Percentiles rank a stretch among this genome's conserved stretches.
Evolutionary conservation across 176 grass and related monocot genomes (phyloP).

Genomic region (Oryza brachyantha): DNA sequence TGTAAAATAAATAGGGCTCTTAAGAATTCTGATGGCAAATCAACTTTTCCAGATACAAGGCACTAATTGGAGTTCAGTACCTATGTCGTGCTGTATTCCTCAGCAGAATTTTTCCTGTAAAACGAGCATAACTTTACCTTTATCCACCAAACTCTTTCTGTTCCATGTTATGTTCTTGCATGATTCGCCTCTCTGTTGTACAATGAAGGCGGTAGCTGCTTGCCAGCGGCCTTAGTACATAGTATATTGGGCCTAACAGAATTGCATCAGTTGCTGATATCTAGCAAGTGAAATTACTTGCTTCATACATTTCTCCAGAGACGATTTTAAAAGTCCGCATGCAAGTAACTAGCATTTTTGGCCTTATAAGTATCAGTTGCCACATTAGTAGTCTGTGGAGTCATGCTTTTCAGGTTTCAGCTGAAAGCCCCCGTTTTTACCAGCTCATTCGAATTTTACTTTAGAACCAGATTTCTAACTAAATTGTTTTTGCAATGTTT

Average conservation of each 20-base stretch:
- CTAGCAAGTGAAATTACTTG: too few species aligned
- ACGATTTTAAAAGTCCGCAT: too few species aligned
- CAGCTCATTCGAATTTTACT: not conserved
- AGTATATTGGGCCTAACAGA: not conserved
- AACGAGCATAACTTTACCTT: not conserved
- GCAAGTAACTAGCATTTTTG: not conserved
- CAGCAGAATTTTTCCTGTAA: not conserved
- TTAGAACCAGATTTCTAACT: not conserved
- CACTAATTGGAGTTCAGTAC: not conserved
- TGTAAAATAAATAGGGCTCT: too few species aligned
- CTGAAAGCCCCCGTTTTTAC: not conserved
- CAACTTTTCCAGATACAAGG: not conserved
- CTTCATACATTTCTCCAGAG: too few species aligned
- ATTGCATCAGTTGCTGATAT: too few species aligned
- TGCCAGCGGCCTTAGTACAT: not conserved
- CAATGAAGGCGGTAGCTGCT: not conserved
- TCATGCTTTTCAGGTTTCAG: not conserved
- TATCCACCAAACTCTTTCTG: not conserved
- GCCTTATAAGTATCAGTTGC: not conserved
- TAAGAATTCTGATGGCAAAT: too few species aligned
- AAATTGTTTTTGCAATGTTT: constrained; percentile 25
- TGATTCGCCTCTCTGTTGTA: too few species aligned
- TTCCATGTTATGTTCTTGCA: not conserved
- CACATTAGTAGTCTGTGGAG: not conserved
- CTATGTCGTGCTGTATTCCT: not conserved